These are phyloP conservation scores for Caryopteris hybrid DNA, from an alignment of 305 asterid genomes.

Conservation along the genomic window DNA sequence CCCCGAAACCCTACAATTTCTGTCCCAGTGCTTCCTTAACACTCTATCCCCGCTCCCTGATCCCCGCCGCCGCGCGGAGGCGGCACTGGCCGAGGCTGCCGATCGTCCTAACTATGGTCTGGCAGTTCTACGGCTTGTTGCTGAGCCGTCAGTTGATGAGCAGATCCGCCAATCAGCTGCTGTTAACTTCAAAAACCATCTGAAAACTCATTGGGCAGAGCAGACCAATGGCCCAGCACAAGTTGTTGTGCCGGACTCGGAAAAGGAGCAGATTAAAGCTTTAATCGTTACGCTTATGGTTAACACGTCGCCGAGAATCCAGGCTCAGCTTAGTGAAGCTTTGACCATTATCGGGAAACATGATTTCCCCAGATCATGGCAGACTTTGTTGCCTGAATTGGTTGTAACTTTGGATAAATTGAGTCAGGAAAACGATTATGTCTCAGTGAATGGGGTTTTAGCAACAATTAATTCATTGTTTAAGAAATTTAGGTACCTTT, in stretches of 20 bases:
- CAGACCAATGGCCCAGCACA: slow-evolving; percentile 29
- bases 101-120: slow-evolving; percentile 66
- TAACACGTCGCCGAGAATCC: slow-evolving; percentile 54
- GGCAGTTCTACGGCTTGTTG: slow-evolving; percentile 86
- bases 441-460: slow-evolving; percentile 77
- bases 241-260: slow-evolving; percentile 47
- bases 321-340: slow-evolving; percentile 87
- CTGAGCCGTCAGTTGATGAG: slow-evolving; percentile 72
- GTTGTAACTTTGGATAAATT: slow-evolving; percentile 52
- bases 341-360: slow-evolving; percentile 79
- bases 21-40: slow-evolving; percentile 77
- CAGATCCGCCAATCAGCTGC: slow-evolving; percentile 93
- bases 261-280: slow-evolving; percentile 73
- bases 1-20: slow-evolving; percentile 62
- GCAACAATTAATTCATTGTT: slow-evolving; percentile 69
- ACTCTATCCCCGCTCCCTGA: slow-evolving; percentile 67
- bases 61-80: slow-evolving; percentile 80
- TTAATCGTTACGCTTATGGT: slow-evolving; percentile 74
- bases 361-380: slow-evolving; percentile 83
- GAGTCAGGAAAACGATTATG: slow-evolving; percentile 65
- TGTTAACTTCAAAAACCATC: slow-evolving; percentile 82
- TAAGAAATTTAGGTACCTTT: slow-evolving; percentile 71
- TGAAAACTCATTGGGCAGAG: slow-evolving; percentile 60
- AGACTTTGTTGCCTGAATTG: slow-evolving; percentile 68
- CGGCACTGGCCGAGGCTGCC: slow-evolving; percentile 58